phyloP scores from a whole-genome alignment of 208 protist species.

The Leptomonas seymouri region DNA sequence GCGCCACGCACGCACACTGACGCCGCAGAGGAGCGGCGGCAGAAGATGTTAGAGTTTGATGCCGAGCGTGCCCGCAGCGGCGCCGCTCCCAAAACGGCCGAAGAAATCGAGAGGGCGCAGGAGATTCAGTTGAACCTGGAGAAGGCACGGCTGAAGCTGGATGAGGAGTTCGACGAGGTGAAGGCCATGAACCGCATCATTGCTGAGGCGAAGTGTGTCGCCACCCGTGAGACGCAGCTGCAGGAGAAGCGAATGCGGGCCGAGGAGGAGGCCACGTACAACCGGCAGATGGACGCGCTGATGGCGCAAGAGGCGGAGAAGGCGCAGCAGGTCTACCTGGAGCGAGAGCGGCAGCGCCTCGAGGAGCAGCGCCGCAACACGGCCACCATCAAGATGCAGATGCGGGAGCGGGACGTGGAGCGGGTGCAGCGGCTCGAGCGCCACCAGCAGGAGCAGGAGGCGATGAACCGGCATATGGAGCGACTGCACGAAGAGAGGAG shows the following conservation, averaged over 20 bases:
- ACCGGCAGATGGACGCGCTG: slow-evolving; percentile 74
- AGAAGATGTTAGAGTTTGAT: slow-evolving; percentile 81
- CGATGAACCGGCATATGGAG: slow-evolving; percentile 91
- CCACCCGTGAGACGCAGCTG: slow-evolving; percentile 89
- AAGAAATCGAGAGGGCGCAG: slow-evolving; percentile 84
- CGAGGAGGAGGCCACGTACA: slow-evolving; percentile 69
- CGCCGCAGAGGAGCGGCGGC: slow-evolving; percentile 69
- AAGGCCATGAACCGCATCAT: slow-evolving; percentile 94
- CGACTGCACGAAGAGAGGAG: slow-evolving; percentile 86
- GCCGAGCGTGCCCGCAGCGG: slow-evolving; percentile 61
- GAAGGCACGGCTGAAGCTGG: slow-evolving; percentile 72
- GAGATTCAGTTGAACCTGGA: slow-evolving; percentile 74
- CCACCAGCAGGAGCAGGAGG: slow-evolving; percentile 93
- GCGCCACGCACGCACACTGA: slow-evolving; percentile 25
- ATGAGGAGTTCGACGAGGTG: slow-evolving; percentile 93
- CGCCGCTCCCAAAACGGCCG: slow-evolving; percentile 54
- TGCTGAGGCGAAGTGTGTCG: slow-evolving; percentile 91
- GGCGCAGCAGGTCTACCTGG: slow-evolving; percentile 89
- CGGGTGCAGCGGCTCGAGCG: slow-evolving; percentile 88
- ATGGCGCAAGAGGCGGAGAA: slow-evolving; percentile 88
- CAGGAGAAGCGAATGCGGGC: slow-evolving; percentile 72
- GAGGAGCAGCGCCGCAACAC: slow-evolving; percentile 87
- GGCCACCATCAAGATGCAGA: slow-evolving; percentile 88
- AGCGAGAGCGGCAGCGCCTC: slow-evolving; percentile 82
- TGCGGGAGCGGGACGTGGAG: slow-evolving; percentile 88